Evolutionary conservation across 192 early-diverging fungal species (phyloP).

Genomic region (Coemansia sp.): DNA sequence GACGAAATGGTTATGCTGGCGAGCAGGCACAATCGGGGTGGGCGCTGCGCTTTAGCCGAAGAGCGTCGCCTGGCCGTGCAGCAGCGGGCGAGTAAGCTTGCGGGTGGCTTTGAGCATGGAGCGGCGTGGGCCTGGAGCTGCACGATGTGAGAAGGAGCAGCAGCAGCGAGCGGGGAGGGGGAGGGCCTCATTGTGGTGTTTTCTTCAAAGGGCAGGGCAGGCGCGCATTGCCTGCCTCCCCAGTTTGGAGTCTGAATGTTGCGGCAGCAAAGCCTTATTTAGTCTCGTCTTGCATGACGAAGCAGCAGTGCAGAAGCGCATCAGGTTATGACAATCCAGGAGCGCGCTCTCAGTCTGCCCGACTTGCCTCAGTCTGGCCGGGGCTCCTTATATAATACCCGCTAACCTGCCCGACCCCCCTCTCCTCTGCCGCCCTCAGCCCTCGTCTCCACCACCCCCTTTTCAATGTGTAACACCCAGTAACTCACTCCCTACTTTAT

Average conservation of each 20-base stretch:
- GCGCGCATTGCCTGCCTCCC: not conserved
- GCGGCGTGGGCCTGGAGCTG: not conserved
- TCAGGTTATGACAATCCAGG: constrained; percentile 46
- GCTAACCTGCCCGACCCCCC: not conserved
- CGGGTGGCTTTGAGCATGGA: constrained; percentile 22
- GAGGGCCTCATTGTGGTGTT: not conserved
- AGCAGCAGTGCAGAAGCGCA: constrained; percentile 21
- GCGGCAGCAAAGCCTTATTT: constrained; percentile 21
- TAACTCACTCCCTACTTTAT: constrained; percentile 8
- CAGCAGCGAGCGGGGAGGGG: not conserved
- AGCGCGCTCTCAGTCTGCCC: constrained; percentile 7
- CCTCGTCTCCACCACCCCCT: not conserved
- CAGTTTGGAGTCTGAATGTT: not conserved
- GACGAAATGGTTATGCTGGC: not conserved
- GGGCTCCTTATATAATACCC: constrained; percentile 3
- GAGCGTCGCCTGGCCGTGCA: not conserved
- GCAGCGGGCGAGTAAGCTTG: not conserved
- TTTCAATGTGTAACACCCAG: constrained; percentile 15
- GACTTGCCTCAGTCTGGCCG: not conserved
- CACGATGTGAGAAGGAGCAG: not conserved
- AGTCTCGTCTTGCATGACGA: constrained; percentile 24
- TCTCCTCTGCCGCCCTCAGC: not conserved
- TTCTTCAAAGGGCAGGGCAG: not conserved
- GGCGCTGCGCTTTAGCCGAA: constrained; percentile 21
- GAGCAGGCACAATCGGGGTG: constrained; percentile 9